phyloP scores from a whole-genome alignment of 2,329 filamentous ascomycete genomes.

The Neofusicoccum ribis region DNA sequence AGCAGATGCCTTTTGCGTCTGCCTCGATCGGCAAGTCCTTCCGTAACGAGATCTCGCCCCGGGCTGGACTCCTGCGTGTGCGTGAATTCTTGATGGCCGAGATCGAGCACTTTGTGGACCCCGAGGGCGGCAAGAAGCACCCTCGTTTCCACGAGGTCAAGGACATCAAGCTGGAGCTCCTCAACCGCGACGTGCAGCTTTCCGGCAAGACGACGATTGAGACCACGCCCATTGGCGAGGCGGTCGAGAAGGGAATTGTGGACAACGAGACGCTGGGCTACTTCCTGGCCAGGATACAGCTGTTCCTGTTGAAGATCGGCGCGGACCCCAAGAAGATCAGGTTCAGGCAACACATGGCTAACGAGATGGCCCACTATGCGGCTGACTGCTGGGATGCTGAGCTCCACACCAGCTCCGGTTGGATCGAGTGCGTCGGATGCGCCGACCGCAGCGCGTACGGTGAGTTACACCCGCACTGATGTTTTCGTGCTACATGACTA shows the following conservation, averaged over 20 bases:
- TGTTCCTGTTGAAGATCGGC: constrained; percentile 86
- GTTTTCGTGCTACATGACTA: constrained; percentile 82
- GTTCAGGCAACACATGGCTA: constrained; percentile 95
- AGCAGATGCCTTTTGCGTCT: constrained; percentile 93
- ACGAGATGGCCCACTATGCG: constrained; percentile 91
- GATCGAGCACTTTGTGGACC: constrained; percentile 98
- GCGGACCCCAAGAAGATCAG: constrained; percentile 85
- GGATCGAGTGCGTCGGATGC: constrained; percentile 98
- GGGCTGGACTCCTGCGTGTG: constrained; percentile 86
- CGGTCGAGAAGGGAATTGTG: constrained; percentile 77
- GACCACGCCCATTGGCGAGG: constrained; percentile 78
- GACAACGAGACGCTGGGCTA: constrained; percentile 98
- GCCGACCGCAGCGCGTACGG: constrained; percentile 96
- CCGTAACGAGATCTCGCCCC: constrained; percentile 95
- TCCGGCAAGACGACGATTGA: constrained; percentile 77
- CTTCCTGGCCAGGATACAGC: constrained; percentile 90
- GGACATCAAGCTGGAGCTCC: constrained; percentile 77
- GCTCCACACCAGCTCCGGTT: constrained; percentile 85
- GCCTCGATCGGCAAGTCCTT: constrained; percentile 98
- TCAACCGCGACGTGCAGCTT: constrained; percentile 83
- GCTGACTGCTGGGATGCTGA: constrained; percentile 98
- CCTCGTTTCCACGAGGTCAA: constrained; percentile 82
- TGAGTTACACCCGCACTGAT: constrained; percentile 51
- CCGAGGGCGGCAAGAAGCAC: constrained; percentile 92
- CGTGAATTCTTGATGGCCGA: constrained; percentile 99